phyloP scores from a whole-genome alignment of 2,329 filamentous ascomycete genomes.

The Neonectria faginata region DNA sequence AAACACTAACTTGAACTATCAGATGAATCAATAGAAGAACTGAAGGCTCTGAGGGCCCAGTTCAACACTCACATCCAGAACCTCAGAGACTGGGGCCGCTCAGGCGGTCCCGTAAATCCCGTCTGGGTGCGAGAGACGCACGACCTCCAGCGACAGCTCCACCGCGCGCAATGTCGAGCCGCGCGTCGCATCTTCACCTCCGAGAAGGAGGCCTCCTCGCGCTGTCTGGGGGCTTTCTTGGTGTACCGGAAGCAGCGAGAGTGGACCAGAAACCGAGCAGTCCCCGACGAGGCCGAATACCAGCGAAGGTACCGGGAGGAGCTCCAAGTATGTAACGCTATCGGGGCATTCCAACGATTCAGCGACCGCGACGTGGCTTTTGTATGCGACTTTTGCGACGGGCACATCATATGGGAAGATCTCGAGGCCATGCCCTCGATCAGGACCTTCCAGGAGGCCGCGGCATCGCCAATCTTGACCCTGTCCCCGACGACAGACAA shows the following conservation, averaged over 20 bases:
- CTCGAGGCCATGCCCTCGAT: constrained; percentile 63
- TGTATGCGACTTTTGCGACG: constrained; percentile 72
- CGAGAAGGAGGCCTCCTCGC: constrained; percentile 59
- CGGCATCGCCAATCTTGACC: constrained; percentile 37
- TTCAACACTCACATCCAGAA: constrained; percentile 62
- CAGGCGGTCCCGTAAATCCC: constrained; percentile 66
- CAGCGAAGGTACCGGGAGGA: constrained; percentile 59
- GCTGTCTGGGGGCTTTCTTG: constrained; percentile 68
- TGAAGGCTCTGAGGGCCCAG: constrained; percentile 58
- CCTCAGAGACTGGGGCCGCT: constrained; percentile 66
- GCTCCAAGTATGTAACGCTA: constrained; percentile 61
- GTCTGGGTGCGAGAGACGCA: constrained; percentile 67
- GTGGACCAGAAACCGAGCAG: constrained; percentile 43
- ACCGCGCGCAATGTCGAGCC: constrained; percentile 69
- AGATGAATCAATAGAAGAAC: constrained; percentile 66
- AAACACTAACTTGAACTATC: constrained; percentile 32
- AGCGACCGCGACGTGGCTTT: constrained; percentile 67
- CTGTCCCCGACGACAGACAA: constrained; percentile 45
- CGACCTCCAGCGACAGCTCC: constrained; percentile 62
- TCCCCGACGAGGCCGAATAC: constrained; percentile 49
- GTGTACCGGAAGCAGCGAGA: constrained; percentile 63
- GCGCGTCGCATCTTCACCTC: constrained; percentile 67
- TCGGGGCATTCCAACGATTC: constrained; percentile 68
- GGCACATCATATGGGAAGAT: constrained; percentile 69
- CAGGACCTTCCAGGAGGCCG: constrained; percentile 50